Percentiles rank a stretch among this genome's conserved stretches.
phyloP scores from a whole-genome alignment of 768 basidiomycete species.

The Gymnopilus junonius region DNA sequence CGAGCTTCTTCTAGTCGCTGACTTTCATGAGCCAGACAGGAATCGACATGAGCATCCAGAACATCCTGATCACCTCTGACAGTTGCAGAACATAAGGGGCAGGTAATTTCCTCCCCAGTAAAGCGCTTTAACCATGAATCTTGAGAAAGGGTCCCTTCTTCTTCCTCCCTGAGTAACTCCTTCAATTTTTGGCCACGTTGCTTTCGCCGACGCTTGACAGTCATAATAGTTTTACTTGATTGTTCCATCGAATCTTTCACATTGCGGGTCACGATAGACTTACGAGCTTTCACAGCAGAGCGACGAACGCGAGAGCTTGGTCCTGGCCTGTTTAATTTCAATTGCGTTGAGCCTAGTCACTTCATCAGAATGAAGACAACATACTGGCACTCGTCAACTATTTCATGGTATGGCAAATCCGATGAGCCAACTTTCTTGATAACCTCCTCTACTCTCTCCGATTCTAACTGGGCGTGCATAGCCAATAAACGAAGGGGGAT shows the following conservation, averaged over 20 bases:
- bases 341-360: not conserved
- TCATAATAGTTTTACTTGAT: conserved; percentile 58
- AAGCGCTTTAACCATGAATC: conserved; percentile 33
- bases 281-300: conserved; percentile 44
- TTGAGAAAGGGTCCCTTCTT: conserved; percentile 40
- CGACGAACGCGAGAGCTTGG: conserved; percentile 41
- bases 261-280: conserved; percentile 35
- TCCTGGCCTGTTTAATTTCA: conserved; percentile 30
- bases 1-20: conserved; percentile 47
- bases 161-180: conserved; percentile 68
- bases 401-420: conserved; percentile 56
- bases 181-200: conserved; percentile 69
- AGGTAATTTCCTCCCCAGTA: conserved; percentile 51
- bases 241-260: conserved; percentile 36
- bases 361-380: not conserved
- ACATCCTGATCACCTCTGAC: conserved; percentile 74
- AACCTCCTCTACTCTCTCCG: conserved; percentile 70
- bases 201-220: conserved; percentile 72
- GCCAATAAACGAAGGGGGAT: conserved; percentile 77
- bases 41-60: conserved; percentile 80
- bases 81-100: conserved; percentile 67
- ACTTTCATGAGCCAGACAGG: conserved; percentile 68
- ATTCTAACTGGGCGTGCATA: conserved; percentile 67
- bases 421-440: conserved; percentile 64
- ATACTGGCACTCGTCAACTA: conserved; percentile 56